Evolutionary conservation across 306 rosid genomes (phyloP).

Genomic region (Cicer yamashitae): DNA sequence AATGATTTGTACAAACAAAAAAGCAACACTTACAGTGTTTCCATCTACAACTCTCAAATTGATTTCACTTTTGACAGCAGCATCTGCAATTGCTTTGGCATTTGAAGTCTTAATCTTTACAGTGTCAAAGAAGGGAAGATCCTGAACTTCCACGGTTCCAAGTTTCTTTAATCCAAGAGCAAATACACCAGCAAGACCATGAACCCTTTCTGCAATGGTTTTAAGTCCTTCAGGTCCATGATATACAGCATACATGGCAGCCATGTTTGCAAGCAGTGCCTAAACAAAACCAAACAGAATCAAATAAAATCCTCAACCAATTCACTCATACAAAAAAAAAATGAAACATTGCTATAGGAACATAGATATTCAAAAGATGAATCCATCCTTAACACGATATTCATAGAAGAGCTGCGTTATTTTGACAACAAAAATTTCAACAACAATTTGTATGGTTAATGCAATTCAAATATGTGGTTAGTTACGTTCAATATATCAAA

Average conservation of each 20-base stretch:
- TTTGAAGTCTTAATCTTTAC: slow-evolving; percentile 78
- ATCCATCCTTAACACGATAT: slow-evolving; percentile 6
- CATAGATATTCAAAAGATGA: neutral
- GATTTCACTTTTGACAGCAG: slow-evolving; percentile 72
- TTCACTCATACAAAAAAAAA: slow-evolving; percentile 31
- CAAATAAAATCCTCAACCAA: slow-evolving; percentile 43
- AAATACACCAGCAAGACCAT: slow-evolving; percentile 93
- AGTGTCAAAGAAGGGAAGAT: slow-evolving; percentile 93
- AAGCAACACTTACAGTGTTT: slow-evolving; percentile 66
- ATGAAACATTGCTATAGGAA: slow-evolving; percentile 17
- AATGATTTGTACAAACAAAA: slow-evolving; percentile 30
- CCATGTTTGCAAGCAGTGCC: slow-evolving; percentile 99
- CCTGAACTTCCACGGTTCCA: slow-evolving; percentile 88
- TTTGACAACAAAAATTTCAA: neutral
- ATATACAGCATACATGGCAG: slow-evolving; percentile 98
- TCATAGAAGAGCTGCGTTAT: neutral
- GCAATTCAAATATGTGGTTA: too few species aligned
- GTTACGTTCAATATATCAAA: too few species aligned
- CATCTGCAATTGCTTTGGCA: slow-evolving; percentile 73
- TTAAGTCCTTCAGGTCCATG: slow-evolving; percentile 99
- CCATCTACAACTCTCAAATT: slow-evolving; percentile 82
- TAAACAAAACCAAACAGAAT: slow-evolving; percentile 44
- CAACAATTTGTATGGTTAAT: too few species aligned
- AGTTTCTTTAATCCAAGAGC: slow-evolving; percentile 92
- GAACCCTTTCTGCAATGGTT: slow-evolving; percentile 78